Conservation (phyloP, 2,329 filamentous ascomycete genomes). For the Paecilomyces formosus region DNA sequence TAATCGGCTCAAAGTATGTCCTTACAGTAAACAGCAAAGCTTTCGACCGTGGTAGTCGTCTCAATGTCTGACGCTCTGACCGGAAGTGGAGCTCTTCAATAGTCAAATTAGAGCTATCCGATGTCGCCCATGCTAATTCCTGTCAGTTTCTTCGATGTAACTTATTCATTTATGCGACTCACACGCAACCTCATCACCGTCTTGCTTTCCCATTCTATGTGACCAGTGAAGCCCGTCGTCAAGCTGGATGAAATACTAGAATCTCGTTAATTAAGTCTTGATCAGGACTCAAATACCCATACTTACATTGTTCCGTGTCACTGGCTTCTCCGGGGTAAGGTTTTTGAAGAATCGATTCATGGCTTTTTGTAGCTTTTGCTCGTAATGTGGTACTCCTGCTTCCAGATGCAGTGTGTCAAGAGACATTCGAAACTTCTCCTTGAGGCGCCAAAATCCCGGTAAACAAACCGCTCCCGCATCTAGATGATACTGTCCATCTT, state of each 20-base stretch:
- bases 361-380: slow-evolving; percentile 6
- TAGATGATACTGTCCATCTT: slow-evolving; percentile 8
- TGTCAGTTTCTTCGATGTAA: neutral
- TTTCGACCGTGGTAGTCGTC: slow-evolving; percentile 2
- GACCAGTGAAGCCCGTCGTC: slow-evolving; percentile 12
- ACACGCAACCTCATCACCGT: slow-evolving; percentile 8
- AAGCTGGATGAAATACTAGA: slow-evolving; percentile 10
- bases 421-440: slow-evolving; percentile 10
- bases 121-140: neutral
- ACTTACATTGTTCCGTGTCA: slow-evolving; percentile 8
- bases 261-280: neutral
- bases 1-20: neutral
- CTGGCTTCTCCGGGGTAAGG: slow-evolving; percentile 7
- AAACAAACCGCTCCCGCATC: slow-evolving; percentile 8
- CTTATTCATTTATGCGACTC: neutral
- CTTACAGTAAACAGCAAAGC: neutral
- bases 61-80: slow-evolving; percentile 5
- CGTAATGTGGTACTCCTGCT: slow-evolving; percentile 10
- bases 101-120: slow-evolving; percentile 1
- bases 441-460: slow-evolving; percentile 8
- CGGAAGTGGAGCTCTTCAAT: slow-evolving; percentile 8
- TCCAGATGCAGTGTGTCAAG: slow-evolving; percentile 10
- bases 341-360: slow-evolving; percentile 9
- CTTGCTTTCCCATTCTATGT: slow-evolving; percentile 10
- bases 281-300: neutral